A percentile compares a stretch with the other conserved stretches of the same genome.
Evolutionary conservation across 2,329 filamentous ascomycete species (phyloP).

Genomic region (Fusarium foetens): DNA sequence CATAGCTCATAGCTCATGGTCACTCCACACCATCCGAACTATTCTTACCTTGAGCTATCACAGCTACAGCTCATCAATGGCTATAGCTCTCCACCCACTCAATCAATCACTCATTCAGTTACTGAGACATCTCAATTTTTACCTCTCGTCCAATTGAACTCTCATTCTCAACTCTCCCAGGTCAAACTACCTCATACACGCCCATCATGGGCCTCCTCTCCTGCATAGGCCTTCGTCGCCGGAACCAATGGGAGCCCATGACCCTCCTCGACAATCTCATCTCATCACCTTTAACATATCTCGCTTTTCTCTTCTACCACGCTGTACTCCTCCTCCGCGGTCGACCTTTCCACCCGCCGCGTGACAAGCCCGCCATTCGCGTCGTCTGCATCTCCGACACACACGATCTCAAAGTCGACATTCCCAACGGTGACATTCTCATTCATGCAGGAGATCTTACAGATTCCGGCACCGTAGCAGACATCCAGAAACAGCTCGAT

Average conservation of each 20-base stretch:
- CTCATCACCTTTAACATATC: slow-evolving; percentile 72
- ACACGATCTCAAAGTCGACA: slow-evolving; percentile 70
- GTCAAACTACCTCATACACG: background rate
- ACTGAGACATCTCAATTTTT: background rate
- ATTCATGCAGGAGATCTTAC: slow-evolving; percentile 91
- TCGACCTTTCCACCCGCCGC: slow-evolving; percentile 67
- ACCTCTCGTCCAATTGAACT: background rate
- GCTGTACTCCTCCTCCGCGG: slow-evolving; percentile 75
- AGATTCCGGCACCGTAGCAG: slow-evolving; percentile 73
- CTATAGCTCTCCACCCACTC: background rate
- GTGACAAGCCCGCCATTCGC: slow-evolving; percentile 67
- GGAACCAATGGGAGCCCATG: slow-evolving; percentile 58
- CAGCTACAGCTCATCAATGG: background rate
- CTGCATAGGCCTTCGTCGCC: slow-evolving; percentile 59
- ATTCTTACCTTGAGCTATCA: background rate
- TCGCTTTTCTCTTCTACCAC: slow-evolving; percentile 71
- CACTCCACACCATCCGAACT: background rate
- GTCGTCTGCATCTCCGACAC: slow-evolving; percentile 94
- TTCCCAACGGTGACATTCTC: slow-evolving; percentile 84
- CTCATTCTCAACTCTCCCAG: background rate
- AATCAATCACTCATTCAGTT: background rate
- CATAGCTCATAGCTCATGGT: background rate
- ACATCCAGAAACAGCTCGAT: slow-evolving; percentile 85
- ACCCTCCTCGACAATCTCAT: slow-evolving; percentile 72
- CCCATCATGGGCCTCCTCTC: slow-evolving; percentile 57